Conservation (phyloP, 176 grass and related monocot species). For the Leersia perrieri region DNA sequence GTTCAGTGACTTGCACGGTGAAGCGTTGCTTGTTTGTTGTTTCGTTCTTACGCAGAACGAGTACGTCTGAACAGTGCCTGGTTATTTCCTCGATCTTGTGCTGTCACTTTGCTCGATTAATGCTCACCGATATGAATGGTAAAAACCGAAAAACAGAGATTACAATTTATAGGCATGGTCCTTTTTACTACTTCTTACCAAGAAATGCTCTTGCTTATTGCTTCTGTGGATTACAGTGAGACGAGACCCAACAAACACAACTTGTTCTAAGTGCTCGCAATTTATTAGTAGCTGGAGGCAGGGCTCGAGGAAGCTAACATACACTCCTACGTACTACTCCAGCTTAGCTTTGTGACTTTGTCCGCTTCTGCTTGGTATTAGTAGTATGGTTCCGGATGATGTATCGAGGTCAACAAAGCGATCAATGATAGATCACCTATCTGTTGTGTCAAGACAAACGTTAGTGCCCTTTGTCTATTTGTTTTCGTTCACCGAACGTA, state of each 20-base stretch:
- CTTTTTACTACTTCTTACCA: too few relatives aligned
- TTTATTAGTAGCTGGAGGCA: not conserved
- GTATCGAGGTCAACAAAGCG: conserved; percentile 19
- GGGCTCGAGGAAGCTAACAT: conserved; percentile 9
- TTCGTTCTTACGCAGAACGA: not conserved
- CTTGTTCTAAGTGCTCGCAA: not conserved
- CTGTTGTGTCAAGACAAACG: not conserved
- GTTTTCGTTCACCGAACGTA: conserved; percentile 1
- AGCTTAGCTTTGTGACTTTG: not conserved
- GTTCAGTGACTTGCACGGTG: not conserved
- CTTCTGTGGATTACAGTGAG: not conserved
- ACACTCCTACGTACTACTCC: too few relatives aligned
- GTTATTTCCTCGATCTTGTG: not conserved
- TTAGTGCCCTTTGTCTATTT: not conserved
- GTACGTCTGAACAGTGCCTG: not conserved
- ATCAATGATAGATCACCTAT: not conserved
- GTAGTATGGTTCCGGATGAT: not conserved
- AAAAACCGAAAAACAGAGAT: too few relatives aligned
- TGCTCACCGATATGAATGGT: not conserved
- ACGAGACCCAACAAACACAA: not conserved
- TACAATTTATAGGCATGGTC: too few relatives aligned
- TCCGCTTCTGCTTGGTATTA: not conserved
- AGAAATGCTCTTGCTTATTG: not conserved
- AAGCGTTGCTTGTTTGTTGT: not conserved
- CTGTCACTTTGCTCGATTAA: too few relatives aligned